These are phyloP conservation scores for Anisodus tanguticus DNA, from an alignment of 257 asterid species.

Conservation along the genomic window DNA sequence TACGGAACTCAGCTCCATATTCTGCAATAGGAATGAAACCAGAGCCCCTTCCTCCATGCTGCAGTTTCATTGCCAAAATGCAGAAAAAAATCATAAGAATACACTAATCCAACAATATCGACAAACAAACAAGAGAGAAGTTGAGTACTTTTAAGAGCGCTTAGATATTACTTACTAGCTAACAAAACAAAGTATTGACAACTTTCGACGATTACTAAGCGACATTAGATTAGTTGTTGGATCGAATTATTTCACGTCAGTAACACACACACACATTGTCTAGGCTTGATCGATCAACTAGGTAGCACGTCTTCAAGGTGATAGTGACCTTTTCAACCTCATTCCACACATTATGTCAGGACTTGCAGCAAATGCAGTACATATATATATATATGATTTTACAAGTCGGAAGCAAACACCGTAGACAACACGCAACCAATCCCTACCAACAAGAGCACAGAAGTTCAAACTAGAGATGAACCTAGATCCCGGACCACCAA, in stretches of 20 bases:
- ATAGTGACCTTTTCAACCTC: not conserved
- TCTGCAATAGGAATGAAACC: constrained; percentile 96
- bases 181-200: not conserved
- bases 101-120: not conserved
- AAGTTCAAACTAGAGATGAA: constrained; percentile 7
- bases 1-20: constrained; percentile 74
- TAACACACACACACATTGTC: not conserved
- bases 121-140: not conserved
- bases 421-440: not conserved
- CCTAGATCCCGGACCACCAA: not conserved
- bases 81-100: not conserved
- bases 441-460: not conserved
- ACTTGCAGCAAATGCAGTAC: not conserved
- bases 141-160: not conserved
- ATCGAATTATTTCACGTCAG: not conserved
- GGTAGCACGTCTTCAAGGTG: constrained; percentile 1
- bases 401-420: not conserved
- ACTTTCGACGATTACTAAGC: not conserved
- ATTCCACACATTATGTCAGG: not conserved
- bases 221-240: not conserved
- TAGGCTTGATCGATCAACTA: not conserved
- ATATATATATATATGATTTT: not conserved
- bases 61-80: constrained; percentile 38
- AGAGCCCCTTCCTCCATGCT: constrained; percentile 82
- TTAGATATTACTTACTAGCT: not conserved